phyloP scores from a whole-genome alignment of 805 yeast species.

The Kodamaea restingae region DNA sequence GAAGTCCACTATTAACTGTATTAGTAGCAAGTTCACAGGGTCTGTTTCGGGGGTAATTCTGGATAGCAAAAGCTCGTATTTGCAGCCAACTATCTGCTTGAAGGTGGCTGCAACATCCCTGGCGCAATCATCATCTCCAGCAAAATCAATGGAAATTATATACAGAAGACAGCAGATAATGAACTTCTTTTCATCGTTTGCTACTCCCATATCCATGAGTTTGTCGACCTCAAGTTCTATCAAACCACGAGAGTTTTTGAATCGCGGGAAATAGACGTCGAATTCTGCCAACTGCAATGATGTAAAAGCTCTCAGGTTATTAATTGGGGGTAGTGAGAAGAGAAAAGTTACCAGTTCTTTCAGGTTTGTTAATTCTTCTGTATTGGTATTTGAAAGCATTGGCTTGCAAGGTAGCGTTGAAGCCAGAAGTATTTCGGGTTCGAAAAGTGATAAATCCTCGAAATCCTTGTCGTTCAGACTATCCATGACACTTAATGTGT shows the following conservation, averaged over 20 bases:
- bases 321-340: neutral
- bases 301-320: neutral
- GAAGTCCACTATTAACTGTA: constrained; percentile 1
- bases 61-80: neutral
- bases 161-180: constrained; percentile 3
- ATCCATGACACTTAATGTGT: too few species aligned
- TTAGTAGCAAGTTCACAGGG: neutral
- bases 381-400: too few species aligned
- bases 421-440: too few species aligned
- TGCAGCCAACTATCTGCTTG: neutral
- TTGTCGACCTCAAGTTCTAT: neutral
- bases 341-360: too few species aligned
- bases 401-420: too few species aligned
- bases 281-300: neutral
- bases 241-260: neutral
- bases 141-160: constrained; percentile 6
- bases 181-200: neutral
- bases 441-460: too few species aligned
- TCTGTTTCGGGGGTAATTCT: neutral
- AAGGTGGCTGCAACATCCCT: neutral
- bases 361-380: too few species aligned
- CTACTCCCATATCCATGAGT: neutral
- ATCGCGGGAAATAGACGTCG: neutral
- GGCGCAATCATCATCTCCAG: neutral
- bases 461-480: too few species aligned